These are phyloP conservation scores for Aureobasidium sp. DNA, from an alignment of 2,329 filamentous ascomycete species.

Conservation along the genomic window DNA sequence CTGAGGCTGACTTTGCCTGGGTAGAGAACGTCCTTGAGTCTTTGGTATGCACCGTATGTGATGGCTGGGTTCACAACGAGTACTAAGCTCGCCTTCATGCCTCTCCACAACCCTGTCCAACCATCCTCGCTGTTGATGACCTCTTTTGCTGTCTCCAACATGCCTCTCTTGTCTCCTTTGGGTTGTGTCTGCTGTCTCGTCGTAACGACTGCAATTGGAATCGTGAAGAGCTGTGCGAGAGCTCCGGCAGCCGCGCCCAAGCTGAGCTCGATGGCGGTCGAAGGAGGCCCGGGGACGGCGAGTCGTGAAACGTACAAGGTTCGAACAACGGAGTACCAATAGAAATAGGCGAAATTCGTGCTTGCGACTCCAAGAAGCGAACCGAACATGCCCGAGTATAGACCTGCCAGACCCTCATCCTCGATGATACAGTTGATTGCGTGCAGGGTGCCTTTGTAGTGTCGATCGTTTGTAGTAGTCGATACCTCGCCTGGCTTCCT, in stretches of 20 bases:
- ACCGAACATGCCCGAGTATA: conserved; percentile 84
- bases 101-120: conserved; percentile 82
- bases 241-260: conserved; percentile 84
- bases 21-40: conserved; percentile 69
- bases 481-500: conserved; percentile 36
- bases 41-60: conserved; percentile 94
- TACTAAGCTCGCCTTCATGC: conserved; percentile 89
- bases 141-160: conserved; percentile 80
- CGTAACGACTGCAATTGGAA: conserved; percentile 90
- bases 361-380: conserved; percentile 86
- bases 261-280: conserved; percentile 72
- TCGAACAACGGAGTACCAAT: conserved; percentile 91
- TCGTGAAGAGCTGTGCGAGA: conserved; percentile 89
- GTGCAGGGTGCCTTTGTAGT: conserved; percentile 83
- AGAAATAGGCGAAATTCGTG: conserved; percentile 99
- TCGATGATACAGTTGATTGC: conserved; percentile 77
- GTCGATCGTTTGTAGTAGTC: conserved; percentile 47
- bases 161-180: conserved; percentile 74
- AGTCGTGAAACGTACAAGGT: conserved; percentile 60
- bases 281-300: conserved; percentile 46
- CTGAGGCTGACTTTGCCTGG: conserved; percentile 66
- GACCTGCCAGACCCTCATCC: conserved; percentile 69
- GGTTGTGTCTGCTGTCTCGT: conserved; percentile 91
- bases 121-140: conserved; percentile 88
- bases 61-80: conserved; percentile 94